phyloP scores from a whole-genome alignment of 441 rosid species.

The Croton setiger region DNA sequence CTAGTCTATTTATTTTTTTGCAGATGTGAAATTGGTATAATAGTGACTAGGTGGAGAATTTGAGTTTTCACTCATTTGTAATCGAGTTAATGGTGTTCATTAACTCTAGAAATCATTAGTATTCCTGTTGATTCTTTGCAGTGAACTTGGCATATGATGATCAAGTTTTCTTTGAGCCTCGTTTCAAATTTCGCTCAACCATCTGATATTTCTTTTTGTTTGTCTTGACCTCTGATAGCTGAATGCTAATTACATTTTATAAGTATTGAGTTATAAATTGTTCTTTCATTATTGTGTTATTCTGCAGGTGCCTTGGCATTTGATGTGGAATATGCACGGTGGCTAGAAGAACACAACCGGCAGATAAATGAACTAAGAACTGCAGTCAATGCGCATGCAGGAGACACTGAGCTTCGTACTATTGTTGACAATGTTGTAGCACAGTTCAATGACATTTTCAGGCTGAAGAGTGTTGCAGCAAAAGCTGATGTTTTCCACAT shows the following conservation, averaged over 20 bases:
- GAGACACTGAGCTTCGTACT: constrained; percentile 75
- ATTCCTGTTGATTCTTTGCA: not conserved
- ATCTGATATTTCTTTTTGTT: constrained; percentile 2
- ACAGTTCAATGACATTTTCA: constrained; percentile 71
- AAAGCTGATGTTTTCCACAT: constrained; percentile 92
- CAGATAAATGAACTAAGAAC: constrained; percentile 70
- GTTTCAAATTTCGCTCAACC: not conserved
- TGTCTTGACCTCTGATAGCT: not conserved
- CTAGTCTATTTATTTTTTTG: not conserved
- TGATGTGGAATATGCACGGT: constrained; percentile 78
- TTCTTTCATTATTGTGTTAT: constrained; percentile 17
- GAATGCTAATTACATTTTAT: constrained; percentile 5
- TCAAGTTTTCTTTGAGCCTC: not conserved
- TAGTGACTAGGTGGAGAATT: not conserved
- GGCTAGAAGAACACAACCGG: constrained; percentile 81
- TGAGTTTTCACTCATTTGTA: not conserved
- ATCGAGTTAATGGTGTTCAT: constrained; percentile 1
- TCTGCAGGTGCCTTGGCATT: constrained; percentile 77
- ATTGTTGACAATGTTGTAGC: constrained; percentile 56
- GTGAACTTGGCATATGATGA: not conserved
- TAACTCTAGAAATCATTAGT: not conserved
- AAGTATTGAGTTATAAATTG: not conserved
- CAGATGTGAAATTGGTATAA: not conserved
- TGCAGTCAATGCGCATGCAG: constrained; percentile 85
- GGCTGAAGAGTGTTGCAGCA: constrained; percentile 74